Base-by-base conservation (phyloP, 352 stramenopile genomes). In the Phytophthora macrochlamydospora region DNA sequence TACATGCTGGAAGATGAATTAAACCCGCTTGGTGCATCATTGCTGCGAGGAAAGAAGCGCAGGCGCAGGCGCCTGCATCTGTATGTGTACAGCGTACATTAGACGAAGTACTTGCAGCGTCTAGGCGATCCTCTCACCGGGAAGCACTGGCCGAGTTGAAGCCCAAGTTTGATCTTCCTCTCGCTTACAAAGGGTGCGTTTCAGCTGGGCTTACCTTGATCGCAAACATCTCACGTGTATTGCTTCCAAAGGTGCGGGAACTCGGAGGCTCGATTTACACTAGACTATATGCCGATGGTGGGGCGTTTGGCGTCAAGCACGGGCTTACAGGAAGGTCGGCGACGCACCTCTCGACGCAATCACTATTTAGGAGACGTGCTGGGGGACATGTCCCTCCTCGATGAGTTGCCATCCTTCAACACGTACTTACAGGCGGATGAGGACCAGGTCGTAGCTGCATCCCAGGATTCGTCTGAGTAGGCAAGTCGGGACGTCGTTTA, bases 321-420 rank as follows among this genome's bases (percentile, higher is more conserved):
- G 4, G 75, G 69, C 4, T 59, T 81, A 45, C 77, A 91, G 60
- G 77, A 87, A 73, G 79, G 77, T 45, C 76, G 85, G 4, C 84
- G 86, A 48, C 83, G 84, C 32, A 56, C 79, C 50, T 93, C 83
- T 11, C 70, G 87, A 35, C 85, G 87, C 44, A 87, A 90, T 59
- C 82, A 92, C 58, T 92, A 95, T 73, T 77, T 95, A 56, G 66
- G 80, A 51, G 83, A 89, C 31, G 75, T 95, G 62, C 69, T 95
- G 44, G 56, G 75, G 7, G 87, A 95, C 70, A 87, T 93, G 78
- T 59, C 65, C 29, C 64, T 90, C 42, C 63, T 91, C 40, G 85
- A 92, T 53, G 75, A 91, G 9, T 65, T 91, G 56, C 74, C 75
- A 59, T 62, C 62, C n/a, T 83, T 81, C 58, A 78, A 76, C 42